Base-by-base conservation (phyloP, 306 rosid genomes). In the Vachellia pachyceras region DNA sequence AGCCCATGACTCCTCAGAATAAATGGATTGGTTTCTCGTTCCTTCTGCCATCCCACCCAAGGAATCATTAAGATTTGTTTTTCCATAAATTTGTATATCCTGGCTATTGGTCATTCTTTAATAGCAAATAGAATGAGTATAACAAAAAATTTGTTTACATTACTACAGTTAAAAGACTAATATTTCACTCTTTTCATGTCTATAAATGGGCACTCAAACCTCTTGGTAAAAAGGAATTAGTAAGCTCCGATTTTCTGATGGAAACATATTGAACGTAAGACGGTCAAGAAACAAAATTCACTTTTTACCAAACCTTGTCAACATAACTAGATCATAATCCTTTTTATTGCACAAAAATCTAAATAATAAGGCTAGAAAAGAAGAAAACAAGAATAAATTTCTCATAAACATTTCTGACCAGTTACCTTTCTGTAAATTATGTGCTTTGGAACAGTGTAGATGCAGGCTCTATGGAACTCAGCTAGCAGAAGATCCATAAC, bases 391-490 rank as follows among this genome's bases (percentile, higher is more conserved):
- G 64, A 71, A 82, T 23, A 76, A 58, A 79, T 72, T 25, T 49
- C 55, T 45, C 66, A 23, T 29, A 46, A 73, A 44, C 47, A 75
- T 78, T 81, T 82, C 72, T 75, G 69, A 75, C 57, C 55, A 77
- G 41, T 81, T 79, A 93, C 97, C 93, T 88, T 84, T 74, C 83
- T 86, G 82, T 88, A 91, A 44, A 79, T 79, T 63, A 88, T 15
- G 90, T 93, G 97, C 89, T 95, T 95, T 66, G 97, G 99, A 73
- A 93, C 94, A 44, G 97, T 89, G 89, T 93, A 95, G 42, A 87
- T 85, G 82, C 97, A 95, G 82, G 90, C 97, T 85, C 45, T 82
- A 75, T 95, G 92, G 64, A 95, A 85, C 92, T 95, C 99, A 13
- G 97, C 99, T 4, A 95, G 92, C 84, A 95, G 77, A 81, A 95